Evolutionary conservation across 176 grass and related monocot species (phyloP), one percentile per base, ranked within the genome.

Genomic region (Rhipidocladum racemiflorum): DNA sequence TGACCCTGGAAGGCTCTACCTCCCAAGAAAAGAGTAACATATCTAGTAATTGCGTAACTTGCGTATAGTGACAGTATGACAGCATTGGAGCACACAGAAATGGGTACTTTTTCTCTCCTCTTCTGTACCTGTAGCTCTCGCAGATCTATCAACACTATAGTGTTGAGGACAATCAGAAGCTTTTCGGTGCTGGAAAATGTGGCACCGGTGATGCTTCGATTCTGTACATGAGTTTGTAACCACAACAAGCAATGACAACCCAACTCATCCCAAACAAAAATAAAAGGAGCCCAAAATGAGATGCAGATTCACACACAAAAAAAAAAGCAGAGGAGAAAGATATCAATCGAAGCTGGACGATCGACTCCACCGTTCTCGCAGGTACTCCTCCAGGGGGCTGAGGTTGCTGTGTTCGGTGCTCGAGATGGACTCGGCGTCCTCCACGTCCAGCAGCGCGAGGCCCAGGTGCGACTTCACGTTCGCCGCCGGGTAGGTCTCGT

Each of bases 271-370:
- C 28, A 81, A 80, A 80, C 56, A 32, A 27, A 38, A 24, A n/a
- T 2, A 0, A 4, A 5, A 14, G 0, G 7, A 68, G 21, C 34
- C 1, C 44, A 46, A 75, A 53, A 18, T 0, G 7, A 60, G 27
- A 27, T 1, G 43, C 48, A 69, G 23, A 53, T 35, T 21, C 24
- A 45, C 48, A 24, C 9, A 10, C 1, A 9, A 43, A 43, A 10
- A 43, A 42, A 46, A 68, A 68, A 16, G 40, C 6, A 61, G 7
- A 27, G 4, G 7, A 23, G 14, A 6, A 38, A 56, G 38, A 15
- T 27, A 45, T 87, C 88, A 99, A 70, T 96, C 93, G 72, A 96
- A 99, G 80, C 97, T 99, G 34, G 97, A 99, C 1, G 93, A 96
- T 16, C 87, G 83, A 83, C 93, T 99, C 80, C 97, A 96, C 17